Evolutionary conservation across 139 green algal species (phyloP).

Genomic region (Chlorella sp.): DNA sequence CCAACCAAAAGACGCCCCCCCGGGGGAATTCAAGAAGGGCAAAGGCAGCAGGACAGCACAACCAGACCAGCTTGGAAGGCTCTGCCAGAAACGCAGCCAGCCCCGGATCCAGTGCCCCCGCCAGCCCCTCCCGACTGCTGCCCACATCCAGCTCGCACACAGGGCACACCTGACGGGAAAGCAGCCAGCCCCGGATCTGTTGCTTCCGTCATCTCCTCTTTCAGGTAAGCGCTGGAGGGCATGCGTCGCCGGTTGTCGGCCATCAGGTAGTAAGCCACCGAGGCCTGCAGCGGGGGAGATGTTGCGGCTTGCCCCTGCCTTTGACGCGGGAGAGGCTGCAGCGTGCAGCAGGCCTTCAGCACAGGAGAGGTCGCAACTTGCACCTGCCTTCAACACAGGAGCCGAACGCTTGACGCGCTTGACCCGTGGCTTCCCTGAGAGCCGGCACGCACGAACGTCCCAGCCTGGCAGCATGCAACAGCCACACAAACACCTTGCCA

Average conservation of each 20-base stretch:
- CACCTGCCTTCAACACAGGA: neutral
- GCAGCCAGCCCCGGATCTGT: slow-evolving; percentile 25
- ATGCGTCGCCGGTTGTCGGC: slow-evolving; percentile 79
- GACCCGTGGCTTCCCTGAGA: neutral
- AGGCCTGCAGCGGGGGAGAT: slow-evolving; percentile 61
- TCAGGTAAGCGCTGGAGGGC: slow-evolving; percentile 65
- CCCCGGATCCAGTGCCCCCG: too few species aligned
- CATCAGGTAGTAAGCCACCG: slow-evolving; percentile 98
- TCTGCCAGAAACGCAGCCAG: too few species aligned
- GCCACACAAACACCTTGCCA: too few species aligned
- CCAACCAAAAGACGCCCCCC: too few species aligned
- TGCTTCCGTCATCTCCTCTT: slow-evolving; percentile 66
- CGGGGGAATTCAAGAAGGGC: too few species aligned
- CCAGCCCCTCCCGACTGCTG: too few species aligned
- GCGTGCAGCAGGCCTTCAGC: neutral
- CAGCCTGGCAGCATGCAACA: too few species aligned
- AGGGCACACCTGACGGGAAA: neutral
- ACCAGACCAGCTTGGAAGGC: too few species aligned
- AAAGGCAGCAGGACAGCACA: too few species aligned
- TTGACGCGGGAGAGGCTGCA: neutral
- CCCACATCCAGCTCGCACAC: neutral
- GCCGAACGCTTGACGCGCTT: too few species aligned
- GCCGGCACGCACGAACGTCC: neutral
- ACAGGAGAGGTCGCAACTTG: neutral
- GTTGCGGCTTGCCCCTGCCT: too few species aligned